A percentile compares a stretch with the other conserved stretches of the same genome.
Conservation (phyloP, 1,284 basidiomycete species). For the Sporisorium graminicola region DNA sequence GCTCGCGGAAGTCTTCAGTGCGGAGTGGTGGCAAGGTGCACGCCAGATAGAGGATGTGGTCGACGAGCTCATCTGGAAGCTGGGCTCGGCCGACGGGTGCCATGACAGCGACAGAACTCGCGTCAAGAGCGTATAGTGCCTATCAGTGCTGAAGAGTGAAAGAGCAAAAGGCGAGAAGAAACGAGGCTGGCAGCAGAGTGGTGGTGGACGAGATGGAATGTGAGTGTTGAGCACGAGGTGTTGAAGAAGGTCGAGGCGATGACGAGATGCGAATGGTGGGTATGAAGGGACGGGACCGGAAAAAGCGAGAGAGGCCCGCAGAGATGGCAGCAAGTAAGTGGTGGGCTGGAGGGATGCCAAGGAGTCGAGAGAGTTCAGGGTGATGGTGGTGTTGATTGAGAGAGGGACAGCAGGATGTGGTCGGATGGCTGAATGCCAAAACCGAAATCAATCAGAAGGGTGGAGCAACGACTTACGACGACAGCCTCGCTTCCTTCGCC, state of each 20-base stretch:
- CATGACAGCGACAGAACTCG: constrained; percentile 13
- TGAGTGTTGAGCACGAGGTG: neutral
- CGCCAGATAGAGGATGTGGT: constrained; percentile 52
- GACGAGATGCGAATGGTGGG: neutral
- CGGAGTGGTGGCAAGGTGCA: constrained; percentile 47
- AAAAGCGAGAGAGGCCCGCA: neutral
- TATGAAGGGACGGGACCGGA: neutral
- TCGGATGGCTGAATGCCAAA: neutral
- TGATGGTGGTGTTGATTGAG: neutral
- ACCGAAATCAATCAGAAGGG: neutral
- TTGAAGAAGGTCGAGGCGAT: neutral
- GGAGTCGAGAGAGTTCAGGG: neutral
- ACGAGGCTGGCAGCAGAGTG: neutral
- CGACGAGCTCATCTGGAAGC: constrained; percentile 56
- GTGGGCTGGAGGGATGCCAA: neutral
- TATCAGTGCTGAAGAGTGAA: neutral
- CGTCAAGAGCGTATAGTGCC: neutral
- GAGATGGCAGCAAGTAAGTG: neutral
- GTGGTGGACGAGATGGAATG: neutral
- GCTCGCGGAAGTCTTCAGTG: constrained; percentile 34
- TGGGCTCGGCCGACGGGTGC: constrained; percentile 26
- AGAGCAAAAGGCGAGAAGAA: too few relatives aligned
- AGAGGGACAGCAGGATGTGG: neutral
- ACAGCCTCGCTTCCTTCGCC: neutral
- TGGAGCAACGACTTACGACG: neutral